These are phyloP conservation scores for Syzygium jambos DNA, from an alignment of 345 rosid species.

Conservation along the genomic window DNA sequence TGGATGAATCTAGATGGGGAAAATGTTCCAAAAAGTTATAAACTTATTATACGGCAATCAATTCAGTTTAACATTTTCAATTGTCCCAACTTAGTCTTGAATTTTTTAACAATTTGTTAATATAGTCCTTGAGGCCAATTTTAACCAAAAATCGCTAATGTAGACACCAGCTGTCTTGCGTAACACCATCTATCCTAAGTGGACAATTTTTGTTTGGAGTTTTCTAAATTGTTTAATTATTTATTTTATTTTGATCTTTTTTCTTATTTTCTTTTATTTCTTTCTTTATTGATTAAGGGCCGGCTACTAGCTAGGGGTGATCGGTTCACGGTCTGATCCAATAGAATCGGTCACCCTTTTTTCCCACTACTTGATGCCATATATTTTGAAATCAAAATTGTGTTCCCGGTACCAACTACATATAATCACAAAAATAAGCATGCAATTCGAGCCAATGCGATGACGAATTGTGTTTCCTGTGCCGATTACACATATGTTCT, in stretches of 20 bases:
- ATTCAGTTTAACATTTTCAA: fast-evolving
- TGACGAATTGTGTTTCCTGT: too few species aligned
- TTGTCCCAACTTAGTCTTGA: neutral
- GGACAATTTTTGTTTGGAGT: neutral
- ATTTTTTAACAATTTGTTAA: neutral
- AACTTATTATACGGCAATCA: fast-evolving
- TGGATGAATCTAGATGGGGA: neutral
- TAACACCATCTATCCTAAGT: fast-evolving
- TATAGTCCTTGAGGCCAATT: neutral
- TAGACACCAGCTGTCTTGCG: fast-evolving
- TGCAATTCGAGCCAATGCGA: too few species aligned
- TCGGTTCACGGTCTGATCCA: too few species aligned
- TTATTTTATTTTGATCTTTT: neutral
- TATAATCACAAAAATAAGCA: too few species aligned
- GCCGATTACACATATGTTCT: too few species aligned
- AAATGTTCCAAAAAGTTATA: neutral
- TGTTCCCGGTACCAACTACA: too few species aligned
- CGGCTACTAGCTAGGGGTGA: neutral
- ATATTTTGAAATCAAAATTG: too few species aligned
- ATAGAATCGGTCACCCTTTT: too few species aligned
- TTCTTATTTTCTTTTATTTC: neutral
- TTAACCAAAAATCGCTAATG: fast-evolving
- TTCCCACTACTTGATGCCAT: too few species aligned
- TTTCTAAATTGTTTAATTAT: neutral
- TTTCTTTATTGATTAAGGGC: neutral